These are phyloP conservation scores for Picea abies DNA, from an alignment of 83 land plant genomes.

Conservation along the genomic window DNA sequence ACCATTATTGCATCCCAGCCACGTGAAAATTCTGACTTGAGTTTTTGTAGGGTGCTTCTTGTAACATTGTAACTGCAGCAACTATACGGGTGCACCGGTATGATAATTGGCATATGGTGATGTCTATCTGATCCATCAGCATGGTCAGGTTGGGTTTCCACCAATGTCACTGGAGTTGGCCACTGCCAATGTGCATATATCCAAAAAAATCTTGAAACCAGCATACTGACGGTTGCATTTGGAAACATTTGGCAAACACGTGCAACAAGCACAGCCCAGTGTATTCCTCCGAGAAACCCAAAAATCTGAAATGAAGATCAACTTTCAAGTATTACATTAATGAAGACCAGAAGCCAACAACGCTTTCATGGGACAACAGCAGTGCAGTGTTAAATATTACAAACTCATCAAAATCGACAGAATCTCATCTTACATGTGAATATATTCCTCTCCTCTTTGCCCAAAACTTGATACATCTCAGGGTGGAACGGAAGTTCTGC, in stretches of 20 bases:
- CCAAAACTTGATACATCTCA: slow-evolving; percentile 54
- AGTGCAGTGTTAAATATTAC: not conserved
- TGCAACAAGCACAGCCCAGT: slow-evolving; percentile 56
- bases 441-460: slow-evolving; percentile 58
- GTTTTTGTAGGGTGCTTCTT: slow-evolving; percentile 37
- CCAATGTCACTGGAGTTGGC: slow-evolving; percentile 52
- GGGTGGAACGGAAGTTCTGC: slow-evolving; percentile 38
- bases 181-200: slow-evolving; percentile 52
- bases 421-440: slow-evolving; percentile 39
- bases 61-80: slow-evolving; percentile 55
- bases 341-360: not conserved
- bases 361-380: not conserved
- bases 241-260: slow-evolving; percentile 46
- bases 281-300: slow-evolving; percentile 59
- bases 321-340: not conserved
- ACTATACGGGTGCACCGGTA: slow-evolving; percentile 45
- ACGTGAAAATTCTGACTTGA: slow-evolving; percentile 36
- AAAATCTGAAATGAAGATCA: slow-evolving; percentile 26
- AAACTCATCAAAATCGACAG: not conserved
- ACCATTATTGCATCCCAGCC: slow-evolving; percentile 35
- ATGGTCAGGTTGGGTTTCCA: slow-evolving; percentile 20
- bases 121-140: slow-evolving; percentile 16
- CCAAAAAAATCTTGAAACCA: slow-evolving; percentile 41
- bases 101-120: slow-evolving; percentile 46
- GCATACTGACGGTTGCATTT: slow-evolving; percentile 25